Conservation (phyloP, 2,329 filamentous ascomycete species). For the Ophiostoma montium region DNA sequence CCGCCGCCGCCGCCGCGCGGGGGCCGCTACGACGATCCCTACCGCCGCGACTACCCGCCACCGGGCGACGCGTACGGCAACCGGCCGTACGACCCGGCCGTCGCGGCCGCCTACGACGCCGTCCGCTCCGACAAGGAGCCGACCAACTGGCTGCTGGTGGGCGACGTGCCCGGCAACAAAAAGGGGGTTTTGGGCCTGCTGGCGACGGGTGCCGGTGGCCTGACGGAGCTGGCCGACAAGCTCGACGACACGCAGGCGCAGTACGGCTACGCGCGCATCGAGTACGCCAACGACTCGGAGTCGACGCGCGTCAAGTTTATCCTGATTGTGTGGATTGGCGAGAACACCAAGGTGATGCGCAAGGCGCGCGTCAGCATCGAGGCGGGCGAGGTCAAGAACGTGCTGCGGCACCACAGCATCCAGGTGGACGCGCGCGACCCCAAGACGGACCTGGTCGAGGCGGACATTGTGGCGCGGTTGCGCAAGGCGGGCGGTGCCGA, state of each 20-base stretch:
- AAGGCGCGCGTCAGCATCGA: slow-evolving; percentile 56
- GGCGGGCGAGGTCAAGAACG: slow-evolving; percentile 49
- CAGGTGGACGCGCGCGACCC: slow-evolving; percentile 47
- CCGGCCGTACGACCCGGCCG: slow-evolving; percentile 45
- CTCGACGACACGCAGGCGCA: slow-evolving; percentile 47
- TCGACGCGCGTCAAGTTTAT: slow-evolving; percentile 54
- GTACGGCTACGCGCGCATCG: slow-evolving; percentile 51
- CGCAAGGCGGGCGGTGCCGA: slow-evolving; percentile 56
- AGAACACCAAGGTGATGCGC: slow-evolving; percentile 51
- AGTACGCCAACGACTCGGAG: slow-evolving; percentile 60
- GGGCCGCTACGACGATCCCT: too few relatives aligned
- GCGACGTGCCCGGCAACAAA: slow-evolving; percentile 37
- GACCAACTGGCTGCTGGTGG: slow-evolving; percentile 54
- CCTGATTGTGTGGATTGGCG: slow-evolving; percentile 55
- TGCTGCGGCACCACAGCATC: slow-evolving; percentile 50
- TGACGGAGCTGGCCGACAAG: slow-evolving; percentile 39
- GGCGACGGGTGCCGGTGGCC: slow-evolving; percentile 44
- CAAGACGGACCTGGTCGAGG: slow-evolving; percentile 41
- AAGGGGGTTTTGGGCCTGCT: slow-evolving; percentile 41
- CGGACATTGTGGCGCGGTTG: slow-evolving; percentile 45
- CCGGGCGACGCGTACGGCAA: too few relatives aligned
- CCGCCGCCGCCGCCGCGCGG: too few relatives aligned
- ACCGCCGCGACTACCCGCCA: too few relatives aligned
- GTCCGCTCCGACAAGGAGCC: slow-evolving; percentile 52
- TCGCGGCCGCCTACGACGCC: slow-evolving; percentile 49